Evolutionary conservation across 352 stramenopile genomes (phyloP).

Genomic region (Peronosclerospora sorghi): DNA sequence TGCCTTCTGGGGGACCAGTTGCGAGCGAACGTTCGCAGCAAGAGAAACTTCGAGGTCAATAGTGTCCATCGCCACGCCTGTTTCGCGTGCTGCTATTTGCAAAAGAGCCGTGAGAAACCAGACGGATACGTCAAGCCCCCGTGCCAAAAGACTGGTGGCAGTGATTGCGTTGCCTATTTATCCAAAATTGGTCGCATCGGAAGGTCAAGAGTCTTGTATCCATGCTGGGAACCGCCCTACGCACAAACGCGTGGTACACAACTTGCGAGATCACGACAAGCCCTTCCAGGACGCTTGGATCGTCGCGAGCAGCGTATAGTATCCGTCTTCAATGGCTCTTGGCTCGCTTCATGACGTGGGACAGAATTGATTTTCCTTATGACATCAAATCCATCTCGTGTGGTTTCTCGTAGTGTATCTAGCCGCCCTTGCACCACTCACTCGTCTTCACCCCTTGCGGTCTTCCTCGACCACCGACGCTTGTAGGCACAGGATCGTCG

Average conservation of each 20-base stretch:
- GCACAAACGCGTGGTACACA: slow-evolving; percentile 90
- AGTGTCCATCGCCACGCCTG: slow-evolving; percentile 91
- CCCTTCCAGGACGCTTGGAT: no score
- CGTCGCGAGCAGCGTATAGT: no score
- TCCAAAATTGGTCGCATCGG: slow-evolving; percentile 86
- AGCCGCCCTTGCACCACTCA: no score
- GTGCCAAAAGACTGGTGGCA: slow-evolving; percentile 91
- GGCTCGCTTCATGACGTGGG: no score
- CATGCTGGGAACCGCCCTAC: slow-evolving; percentile 90
- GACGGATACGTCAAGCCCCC: slow-evolving; percentile 92
- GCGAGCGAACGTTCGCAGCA: slow-evolving; percentile 82
- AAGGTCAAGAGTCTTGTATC: slow-evolving; percentile 88
- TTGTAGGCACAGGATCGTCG: no score
- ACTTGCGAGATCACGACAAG: slow-evolving; percentile 92
- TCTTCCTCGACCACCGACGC: no score
- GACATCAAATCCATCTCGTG: no score
- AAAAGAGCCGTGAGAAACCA: slow-evolving; percentile 93
- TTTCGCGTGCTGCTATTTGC: slow-evolving; percentile 90
- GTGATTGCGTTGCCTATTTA: slow-evolving; percentile 74
- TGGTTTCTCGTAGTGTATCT: no score
- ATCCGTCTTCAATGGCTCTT: no score
- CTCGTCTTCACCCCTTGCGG: no score
- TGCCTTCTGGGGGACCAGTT: slow-evolving; percentile 78
- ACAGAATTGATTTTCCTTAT: no score
- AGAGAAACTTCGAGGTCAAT: slow-evolving; percentile 92